Conservation (phyloP, 768 basidiomycete species). For the Sistotremastrum niveocremeum region DNA sequence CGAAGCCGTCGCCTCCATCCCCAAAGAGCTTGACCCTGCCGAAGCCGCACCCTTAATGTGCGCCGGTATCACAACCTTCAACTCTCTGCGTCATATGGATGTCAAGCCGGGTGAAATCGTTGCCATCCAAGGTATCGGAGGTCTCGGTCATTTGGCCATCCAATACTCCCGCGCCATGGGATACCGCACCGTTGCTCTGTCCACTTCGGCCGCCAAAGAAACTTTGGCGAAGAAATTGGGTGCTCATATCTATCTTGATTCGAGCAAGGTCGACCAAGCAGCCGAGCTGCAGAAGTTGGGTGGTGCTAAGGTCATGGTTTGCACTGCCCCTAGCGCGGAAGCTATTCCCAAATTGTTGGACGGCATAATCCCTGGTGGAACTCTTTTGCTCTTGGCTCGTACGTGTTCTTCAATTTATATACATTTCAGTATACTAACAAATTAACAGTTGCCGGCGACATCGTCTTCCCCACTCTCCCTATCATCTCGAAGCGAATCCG, state of each 20-base stretch:
- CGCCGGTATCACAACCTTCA: constrained; percentile 20
- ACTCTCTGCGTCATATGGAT: constrained; percentile 16
- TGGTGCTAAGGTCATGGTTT: constrained; percentile 25
- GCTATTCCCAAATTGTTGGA: too few relatives aligned
- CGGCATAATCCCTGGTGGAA: too few relatives aligned
- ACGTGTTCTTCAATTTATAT: too few relatives aligned
- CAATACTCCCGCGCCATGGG: constrained; percentile 24
- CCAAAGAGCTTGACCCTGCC: constrained; percentile 13
- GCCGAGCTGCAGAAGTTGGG: constrained; percentile 22
- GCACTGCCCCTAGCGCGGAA: constrained; percentile 15
- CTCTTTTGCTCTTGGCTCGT: too few relatives aligned
- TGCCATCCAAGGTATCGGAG: constrained; percentile 24
- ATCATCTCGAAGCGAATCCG: too few relatives aligned
- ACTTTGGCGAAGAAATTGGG: constrained; percentile 22
- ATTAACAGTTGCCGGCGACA: too few relatives aligned
- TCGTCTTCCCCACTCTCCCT: too few relatives aligned
- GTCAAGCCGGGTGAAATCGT: constrained; percentile 20
- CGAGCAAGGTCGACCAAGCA: constrained; percentile 15
- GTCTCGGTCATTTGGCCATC: constrained; percentile 22
- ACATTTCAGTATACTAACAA: too few relatives aligned
- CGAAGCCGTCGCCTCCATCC: constrained; percentile 11
- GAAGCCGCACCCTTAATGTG: constrained; percentile 20
- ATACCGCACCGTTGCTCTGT: constrained; percentile 22
- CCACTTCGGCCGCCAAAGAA: constrained; percentile 17
- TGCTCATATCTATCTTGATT: constrained; percentile 24